These are phyloP conservation scores for Trichosanthes truncata DNA, from an alignment of 306 rosid species.

Conservation along the genomic window DNA sequence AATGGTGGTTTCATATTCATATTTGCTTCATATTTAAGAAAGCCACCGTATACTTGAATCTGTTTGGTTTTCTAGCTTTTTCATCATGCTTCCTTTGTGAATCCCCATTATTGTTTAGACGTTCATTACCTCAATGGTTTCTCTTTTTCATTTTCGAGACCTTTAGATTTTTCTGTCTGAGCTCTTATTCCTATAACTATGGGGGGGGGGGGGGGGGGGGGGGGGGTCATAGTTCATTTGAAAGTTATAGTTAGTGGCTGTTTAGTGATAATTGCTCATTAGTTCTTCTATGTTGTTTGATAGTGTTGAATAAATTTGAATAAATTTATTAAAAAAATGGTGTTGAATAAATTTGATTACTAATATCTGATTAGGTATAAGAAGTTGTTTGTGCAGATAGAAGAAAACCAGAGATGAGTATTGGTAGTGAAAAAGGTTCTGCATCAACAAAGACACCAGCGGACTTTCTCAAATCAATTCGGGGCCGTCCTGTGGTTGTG, in stretches of 20 bases:
- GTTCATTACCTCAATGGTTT: not conserved
- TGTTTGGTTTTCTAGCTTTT: not conserved
- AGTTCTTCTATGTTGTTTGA: not conserved
- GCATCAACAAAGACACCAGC: conserved; percentile 78
- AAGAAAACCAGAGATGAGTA: conserved; percentile 26
- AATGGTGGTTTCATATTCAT: no score
- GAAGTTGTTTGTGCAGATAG: not conserved
- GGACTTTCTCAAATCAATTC: conserved; percentile 84
- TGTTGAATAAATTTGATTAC: not conserved
- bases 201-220: no score
- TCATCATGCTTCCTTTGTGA: not conserved
- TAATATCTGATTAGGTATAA: not conserved
- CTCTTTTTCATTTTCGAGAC: not conserved
- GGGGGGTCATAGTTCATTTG: not conserved
- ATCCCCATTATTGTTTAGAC: not conserved
- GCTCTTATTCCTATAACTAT: not conserved
- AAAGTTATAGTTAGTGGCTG: not conserved
- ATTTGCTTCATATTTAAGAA: not conserved
- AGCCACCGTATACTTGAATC: not conserved
- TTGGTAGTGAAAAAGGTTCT: conserved; percentile 47
- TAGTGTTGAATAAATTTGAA: no score
- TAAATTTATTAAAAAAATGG: no score
- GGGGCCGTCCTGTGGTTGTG: conserved; percentile 90
- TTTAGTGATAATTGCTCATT: not conserved
- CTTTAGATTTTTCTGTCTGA: not conserved